Conservation (phyloP, 257 asterid species). For the Verbena officinalis region DNA sequence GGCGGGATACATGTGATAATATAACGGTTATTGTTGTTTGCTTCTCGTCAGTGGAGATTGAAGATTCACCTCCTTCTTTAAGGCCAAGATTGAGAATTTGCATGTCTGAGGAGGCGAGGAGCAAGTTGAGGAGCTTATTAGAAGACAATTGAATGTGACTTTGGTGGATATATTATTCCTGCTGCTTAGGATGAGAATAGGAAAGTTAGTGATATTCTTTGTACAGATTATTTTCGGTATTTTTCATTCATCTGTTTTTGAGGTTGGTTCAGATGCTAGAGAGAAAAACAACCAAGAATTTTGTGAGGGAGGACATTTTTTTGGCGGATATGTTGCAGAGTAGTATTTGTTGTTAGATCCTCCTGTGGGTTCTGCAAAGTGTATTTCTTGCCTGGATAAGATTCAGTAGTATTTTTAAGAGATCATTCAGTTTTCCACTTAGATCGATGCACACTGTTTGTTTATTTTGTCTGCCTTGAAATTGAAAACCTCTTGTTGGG, state of each 20-base stretch:
- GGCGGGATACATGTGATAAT: constrained; percentile 58
- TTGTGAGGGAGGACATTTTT: too few species aligned
- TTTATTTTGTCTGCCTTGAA: too few species aligned
- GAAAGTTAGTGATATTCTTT: constrained; percentile 29
- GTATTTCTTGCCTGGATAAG: background rate
- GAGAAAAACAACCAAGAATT: constrained; percentile 25
- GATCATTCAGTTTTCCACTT: background rate
- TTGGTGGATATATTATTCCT: background rate
- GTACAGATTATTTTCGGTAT: constrained; percentile 28
- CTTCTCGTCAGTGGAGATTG: constrained; percentile 41
- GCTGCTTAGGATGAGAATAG: background rate
- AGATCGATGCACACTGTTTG: too few species aligned
- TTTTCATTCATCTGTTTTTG: constrained; percentile 22
- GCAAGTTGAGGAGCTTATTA: constrained; percentile 56
- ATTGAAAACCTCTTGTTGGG: background rate
- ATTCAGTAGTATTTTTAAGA: too few species aligned
- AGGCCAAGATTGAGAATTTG: constrained; percentile 61
- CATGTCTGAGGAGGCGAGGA: constrained; percentile 79
- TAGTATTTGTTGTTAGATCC: background rate
- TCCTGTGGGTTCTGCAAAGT: background rate
- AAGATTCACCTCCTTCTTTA: constrained; percentile 41
- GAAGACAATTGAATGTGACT: constrained; percentile 47
- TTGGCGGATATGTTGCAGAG: background rate
- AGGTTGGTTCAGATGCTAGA: constrained; percentile 32
- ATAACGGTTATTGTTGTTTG: constrained; percentile 82